Base-by-base conservation (phyloP, 208 protist species). In the Leptomonas seymouri region DNA sequence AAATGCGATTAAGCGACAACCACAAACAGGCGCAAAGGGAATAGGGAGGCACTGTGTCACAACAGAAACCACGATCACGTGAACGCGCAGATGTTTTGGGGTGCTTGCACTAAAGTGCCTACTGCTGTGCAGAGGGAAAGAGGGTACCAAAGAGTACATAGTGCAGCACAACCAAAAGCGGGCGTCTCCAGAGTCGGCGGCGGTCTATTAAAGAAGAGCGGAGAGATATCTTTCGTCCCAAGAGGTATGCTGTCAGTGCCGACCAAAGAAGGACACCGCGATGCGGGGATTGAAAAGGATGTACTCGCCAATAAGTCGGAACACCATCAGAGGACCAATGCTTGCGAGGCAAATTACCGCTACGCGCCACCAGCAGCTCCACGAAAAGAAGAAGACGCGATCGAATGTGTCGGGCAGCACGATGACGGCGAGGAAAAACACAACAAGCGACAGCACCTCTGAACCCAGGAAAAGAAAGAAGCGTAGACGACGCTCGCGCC, bases 331-430 rank as follows among this genome's bases (percentile, higher is more conserved):
- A 21, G 88, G 86, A n/a, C 77, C 66, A 23, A 93, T 81, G 59
- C 74, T 93, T n/a, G 86, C 86, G 1, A 90, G 23, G 15, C 84
- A 94, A 16, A 98, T 93, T 2, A 96, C 77, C 39, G 78, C 46
- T 9, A 97, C 90, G 36, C 89, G 84, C 91, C 88, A 97, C 78
- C 86, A 84, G 78, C 97, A 98, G 50, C 76, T 85, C 81, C 74
- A 95, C 25, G 91, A 97, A 34, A 97, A 85, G 71, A 99, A 98
- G 62, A 98, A 99, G 39, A 42, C 45, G 12, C 86, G 49, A 74
- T 99, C 96, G 82, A 99, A 98, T 25, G 96, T 96, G 60, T 87
- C 87, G 27, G 90, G 86, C 31, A 99, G 84, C 3, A 98, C 54
- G 25, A 98, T 55, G 36, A 98, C 97, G 3, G 88, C 92, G n/a